Evolutionary conservation across 2,329 filamentous ascomycete genomes (phyloP), one percentile per base, ranked within the genome.

Genomic region (Aureobasidium melanogenum): DNA sequence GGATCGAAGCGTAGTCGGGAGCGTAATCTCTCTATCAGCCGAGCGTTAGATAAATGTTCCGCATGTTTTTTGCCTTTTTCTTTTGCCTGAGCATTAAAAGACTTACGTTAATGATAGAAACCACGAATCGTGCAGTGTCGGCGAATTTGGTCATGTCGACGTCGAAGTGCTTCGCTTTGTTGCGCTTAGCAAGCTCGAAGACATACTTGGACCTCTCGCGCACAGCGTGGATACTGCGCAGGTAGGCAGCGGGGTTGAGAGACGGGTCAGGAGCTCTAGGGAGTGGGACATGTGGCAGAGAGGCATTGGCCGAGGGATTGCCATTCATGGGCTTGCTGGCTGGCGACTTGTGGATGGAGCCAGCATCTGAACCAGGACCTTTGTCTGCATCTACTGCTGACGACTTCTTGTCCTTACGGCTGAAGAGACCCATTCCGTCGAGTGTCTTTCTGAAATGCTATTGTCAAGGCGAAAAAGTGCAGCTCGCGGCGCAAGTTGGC

Each of bases 61-160:
- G 14, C 24, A 30, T 28, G 8, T 30, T 46, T 28, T 41, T 41
- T 19, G 5, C 4, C 19, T 19, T 12, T 41, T 41, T 32, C 22
- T 54, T 41, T 38, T 41, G 51, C 17, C 9, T 22, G 51, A 32
- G 36, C 15, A 43, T 26, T 34, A 22, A 26, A 32, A 10, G 36
- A 69, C 80, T 66, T 77, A 92, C 91, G 88, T 95, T 96, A 79
- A 97, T 96, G 65, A 97, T 93, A 43, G 88, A 87, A n/a, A 93
- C 87, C 10, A 96, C 88, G 72, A 96, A 96, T 47, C 83, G 83
- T 15, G 92, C 90, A 0, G 93, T 93, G 66, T 93, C 88, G 48
- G 81, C 76, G 72, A 96, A 93, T 75, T 93, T 95, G 75, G 75
- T 76, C 81, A 92, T 85, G 74, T 97, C 92, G 51, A 96, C 91